Conservation (phyloP, 1,139 yeast species). For the Fermentozyma sake region DNA sequence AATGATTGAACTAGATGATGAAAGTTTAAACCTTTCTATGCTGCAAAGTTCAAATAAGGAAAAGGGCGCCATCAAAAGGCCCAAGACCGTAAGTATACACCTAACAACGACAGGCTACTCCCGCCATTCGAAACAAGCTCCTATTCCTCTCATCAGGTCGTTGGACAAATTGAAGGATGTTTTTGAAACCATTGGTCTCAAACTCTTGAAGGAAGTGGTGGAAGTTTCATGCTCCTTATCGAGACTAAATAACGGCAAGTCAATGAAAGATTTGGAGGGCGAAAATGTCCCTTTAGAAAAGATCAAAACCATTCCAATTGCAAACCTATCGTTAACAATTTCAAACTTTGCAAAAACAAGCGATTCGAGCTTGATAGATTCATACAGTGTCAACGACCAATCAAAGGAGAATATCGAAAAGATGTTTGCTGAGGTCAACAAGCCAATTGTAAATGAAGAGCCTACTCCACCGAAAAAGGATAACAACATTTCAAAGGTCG, state of each 20-base stretch:
- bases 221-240: slow-evolving; percentile 21
- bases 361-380: slow-evolving; percentile 43
- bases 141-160: slow-evolving; percentile 37
- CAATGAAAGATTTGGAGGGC: slow-evolving; percentile 34
- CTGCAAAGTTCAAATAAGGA: slow-evolving; percentile 19
- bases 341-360: slow-evolving; percentile 48
- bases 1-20: slow-evolving; percentile 72
- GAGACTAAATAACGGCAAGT: slow-evolving; percentile 28
- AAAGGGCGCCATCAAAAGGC: slow-evolving; percentile 35
- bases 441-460: too few relatives aligned
- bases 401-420: slow-evolving; percentile 12
- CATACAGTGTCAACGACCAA: slow-evolving; percentile 22
- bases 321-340: slow-evolving; percentile 46
- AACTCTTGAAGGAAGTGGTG: slow-evolving; percentile 27
- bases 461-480: slow-evolving; percentile 1
- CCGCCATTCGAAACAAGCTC: slow-evolving; percentile 42
- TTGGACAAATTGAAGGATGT: slow-evolving; percentile 32
- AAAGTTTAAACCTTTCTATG: slow-evolving; percentile 34
- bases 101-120: slow-evolving; percentile 19
- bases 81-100: slow-evolving; percentile 47
- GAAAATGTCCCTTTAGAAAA: slow-evolving; percentile 7
- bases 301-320: slow-evolving; percentile 43
- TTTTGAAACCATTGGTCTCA: slow-evolving; percentile 27
- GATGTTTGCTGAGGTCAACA: slow-evolving; percentile 18
- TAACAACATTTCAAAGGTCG: slow-evolving; percentile 5